A percentile compares a stretch with the other conserved stretches of the same genome.
phyloP scores from a whole-genome alignment of 768 basidiomycete species.

The Naganishia kalamii region DNA sequence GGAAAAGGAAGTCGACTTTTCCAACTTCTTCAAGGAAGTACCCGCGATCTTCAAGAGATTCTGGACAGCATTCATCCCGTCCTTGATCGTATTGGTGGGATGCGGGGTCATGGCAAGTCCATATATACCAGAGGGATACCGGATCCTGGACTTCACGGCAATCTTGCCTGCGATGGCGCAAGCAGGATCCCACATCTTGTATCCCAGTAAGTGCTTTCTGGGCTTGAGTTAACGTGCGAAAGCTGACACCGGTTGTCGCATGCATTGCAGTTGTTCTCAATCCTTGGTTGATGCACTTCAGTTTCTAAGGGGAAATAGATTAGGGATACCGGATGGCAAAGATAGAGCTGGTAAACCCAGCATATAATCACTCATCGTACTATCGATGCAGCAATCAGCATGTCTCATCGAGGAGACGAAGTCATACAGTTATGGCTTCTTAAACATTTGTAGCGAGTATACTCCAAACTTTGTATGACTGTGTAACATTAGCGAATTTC shows the following conservation, averaged over 20 bases:
- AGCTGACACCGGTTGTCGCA: background rate
- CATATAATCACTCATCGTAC: no score
- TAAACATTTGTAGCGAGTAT: no score
- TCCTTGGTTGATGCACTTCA: slow-evolving; percentile 10
- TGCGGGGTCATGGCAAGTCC: slow-evolving; percentile 50
- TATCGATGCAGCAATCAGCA: no score
- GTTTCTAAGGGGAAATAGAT: no score
- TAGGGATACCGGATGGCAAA: no score
- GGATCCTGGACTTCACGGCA: slow-evolving; percentile 65
- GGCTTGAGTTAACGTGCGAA: background rate
- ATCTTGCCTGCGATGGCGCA: slow-evolving; percentile 66
- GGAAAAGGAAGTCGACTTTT: slow-evolving; percentile 76
- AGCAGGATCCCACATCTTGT: slow-evolving; percentile 29
- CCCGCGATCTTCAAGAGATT: slow-evolving; percentile 77
- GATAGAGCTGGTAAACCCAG: no score
- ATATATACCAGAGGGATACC: slow-evolving; percentile 61
- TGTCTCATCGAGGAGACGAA: no score
- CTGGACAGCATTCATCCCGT: slow-evolving; percentile 55
- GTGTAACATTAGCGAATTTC: no score
- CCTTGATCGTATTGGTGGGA: background rate
- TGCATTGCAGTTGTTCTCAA: slow-evolving; percentile 7
- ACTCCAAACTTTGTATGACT: no score
- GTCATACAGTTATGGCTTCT: no score
- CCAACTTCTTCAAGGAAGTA: slow-evolving; percentile 85
- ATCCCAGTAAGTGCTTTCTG: background rate